phyloP scores from a whole-genome alignment of 768 basidiomycete genomes.

The Lyophyllum atratum region DNA sequence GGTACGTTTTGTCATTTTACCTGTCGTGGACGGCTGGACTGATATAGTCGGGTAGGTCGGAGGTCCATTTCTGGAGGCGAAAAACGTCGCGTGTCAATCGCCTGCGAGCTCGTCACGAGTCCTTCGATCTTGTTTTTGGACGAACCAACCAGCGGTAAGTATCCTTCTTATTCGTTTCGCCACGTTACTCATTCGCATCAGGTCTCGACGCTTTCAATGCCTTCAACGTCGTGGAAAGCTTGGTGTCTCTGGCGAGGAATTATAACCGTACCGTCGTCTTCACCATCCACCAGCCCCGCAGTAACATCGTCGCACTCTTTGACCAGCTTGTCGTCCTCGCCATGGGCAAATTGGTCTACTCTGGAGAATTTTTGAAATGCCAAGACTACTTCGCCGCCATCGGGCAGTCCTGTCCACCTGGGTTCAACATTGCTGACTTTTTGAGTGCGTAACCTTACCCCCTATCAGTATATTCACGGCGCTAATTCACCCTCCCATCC shows the following conservation, averaged over 20 bases:
- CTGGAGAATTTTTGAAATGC: constrained; percentile 74
- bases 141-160: constrained; percentile 91
- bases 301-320: constrained; percentile 95
- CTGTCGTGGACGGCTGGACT: constrained; percentile 1
- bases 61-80: constrained; percentile 97
- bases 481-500: neutral
- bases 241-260: constrained; percentile 80
- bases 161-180: neutral
- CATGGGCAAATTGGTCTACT: constrained; percentile 81
- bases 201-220: constrained; percentile 96
- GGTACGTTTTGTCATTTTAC: constrained; percentile 46
- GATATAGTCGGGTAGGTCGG: constrained; percentile 48
- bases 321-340: constrained; percentile 89
- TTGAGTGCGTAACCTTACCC: constrained; percentile 62
- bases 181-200: constrained; percentile 24
- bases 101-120: constrained; percentile 96
- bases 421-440: constrained; percentile 97
- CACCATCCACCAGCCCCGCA: constrained; percentile 97
- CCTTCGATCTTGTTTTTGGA: constrained; percentile 96
- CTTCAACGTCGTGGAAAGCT: constrained; percentile 88
- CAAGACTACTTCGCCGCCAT: constrained; percentile 80
- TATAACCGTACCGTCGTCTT: constrained; percentile 96
- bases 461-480: neutral
- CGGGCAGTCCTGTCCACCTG: constrained; percentile 84
- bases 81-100: constrained; percentile 95